These are phyloP conservation scores for Kodamaea lidongshanica DNA, from an alignment of 805 yeast species.

Conservation along the genomic window DNA sequence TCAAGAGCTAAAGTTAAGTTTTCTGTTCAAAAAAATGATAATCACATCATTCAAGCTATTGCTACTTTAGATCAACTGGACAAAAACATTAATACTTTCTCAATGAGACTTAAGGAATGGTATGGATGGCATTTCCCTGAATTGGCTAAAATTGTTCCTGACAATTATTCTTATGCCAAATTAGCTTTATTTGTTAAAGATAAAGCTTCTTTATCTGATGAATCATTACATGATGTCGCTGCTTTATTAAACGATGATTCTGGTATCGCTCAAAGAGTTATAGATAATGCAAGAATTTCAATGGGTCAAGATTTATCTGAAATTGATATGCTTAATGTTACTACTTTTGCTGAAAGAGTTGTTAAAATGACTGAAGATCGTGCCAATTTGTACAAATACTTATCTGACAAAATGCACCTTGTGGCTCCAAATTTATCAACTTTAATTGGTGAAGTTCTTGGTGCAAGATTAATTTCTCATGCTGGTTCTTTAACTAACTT, in stretches of 20 bases:
- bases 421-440: constrained; percentile 97
- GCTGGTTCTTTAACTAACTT: constrained; percentile 96
- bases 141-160: constrained; percentile 84
- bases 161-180: constrained; percentile 80
- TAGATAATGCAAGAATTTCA: constrained; percentile 92
- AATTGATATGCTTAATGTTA: constrained; percentile 86
- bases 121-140: constrained; percentile 99
- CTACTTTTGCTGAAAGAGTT: constrained; percentile 89
- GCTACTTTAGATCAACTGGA: constrained; percentile 96
- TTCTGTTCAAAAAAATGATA: constrained; percentile 96
- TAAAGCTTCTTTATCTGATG: constrained; percentile 82
- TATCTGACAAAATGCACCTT: constrained; percentile 92
- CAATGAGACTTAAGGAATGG: constrained; percentile 98
- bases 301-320: constrained; percentile 99
- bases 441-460: constrained; percentile 97
- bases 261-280: constrained; percentile 78
- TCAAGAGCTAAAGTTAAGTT: constrained; percentile 99
- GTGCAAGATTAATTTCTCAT: constrained; percentile 96
- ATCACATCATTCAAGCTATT: constrained; percentile 98
- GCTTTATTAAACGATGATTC: constrained; percentile 88
- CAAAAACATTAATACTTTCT: constrained; percentile 94
- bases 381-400: constrained; percentile 71
- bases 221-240: constrained; percentile 89
- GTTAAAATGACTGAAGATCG: constrained; percentile 90
- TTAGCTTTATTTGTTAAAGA: constrained; percentile 78